phyloP scores from a whole-genome alignment of 2,329 filamentous ascomycete species.

The Volutella citrinella region DNA sequence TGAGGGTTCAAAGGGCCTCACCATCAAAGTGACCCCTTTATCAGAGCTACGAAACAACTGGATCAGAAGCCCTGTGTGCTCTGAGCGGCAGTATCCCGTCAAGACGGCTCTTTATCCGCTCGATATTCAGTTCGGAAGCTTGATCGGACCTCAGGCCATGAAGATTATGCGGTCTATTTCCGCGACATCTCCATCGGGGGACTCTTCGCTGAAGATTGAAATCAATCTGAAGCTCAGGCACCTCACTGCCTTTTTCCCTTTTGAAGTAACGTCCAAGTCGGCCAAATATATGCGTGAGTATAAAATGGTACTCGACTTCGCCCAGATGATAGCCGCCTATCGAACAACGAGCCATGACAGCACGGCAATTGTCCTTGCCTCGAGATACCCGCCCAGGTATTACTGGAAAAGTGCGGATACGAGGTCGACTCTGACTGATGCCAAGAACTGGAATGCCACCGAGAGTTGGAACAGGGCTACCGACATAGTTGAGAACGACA shows the following conservation, averaged over 20 bases:
- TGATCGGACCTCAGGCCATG: conserved; percentile 52
- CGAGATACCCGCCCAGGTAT: conserved; percentile 48
- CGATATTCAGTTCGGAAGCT: conserved; percentile 60
- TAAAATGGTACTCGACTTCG: conserved; percentile 43
- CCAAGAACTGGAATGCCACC: conserved; percentile 35
- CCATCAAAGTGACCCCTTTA: conserved; percentile 11
- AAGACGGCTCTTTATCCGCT: conserved; percentile 40
- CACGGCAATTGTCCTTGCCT: conserved; percentile 43
- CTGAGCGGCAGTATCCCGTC: conserved; percentile 24
- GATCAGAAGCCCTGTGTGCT: conserved; percentile 16
- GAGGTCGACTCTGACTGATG: conserved; percentile 30
- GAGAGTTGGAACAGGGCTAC: conserved; percentile 50
- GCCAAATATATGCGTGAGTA: conserved; percentile 27
- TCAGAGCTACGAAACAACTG: conserved; percentile 9
- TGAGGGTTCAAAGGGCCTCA: conserved; percentile 17
- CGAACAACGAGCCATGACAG: conserved; percentile 20
- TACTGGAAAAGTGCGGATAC: conserved; percentile 37
- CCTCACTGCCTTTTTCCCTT: conserved; percentile 30
- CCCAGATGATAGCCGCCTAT: conserved; percentile 44
- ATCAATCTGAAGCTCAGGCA: conserved; percentile 27
- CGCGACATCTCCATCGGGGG: neutral
- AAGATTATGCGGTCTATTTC: conserved; percentile 50
- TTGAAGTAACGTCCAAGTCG: conserved; percentile 12
- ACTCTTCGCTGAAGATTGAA: conserved; percentile 24
- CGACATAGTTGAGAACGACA: conserved; percentile 38